Base-by-base conservation (phyloP, 495 filamentous ascomycete species). In the Neurospora sp. region DNA sequence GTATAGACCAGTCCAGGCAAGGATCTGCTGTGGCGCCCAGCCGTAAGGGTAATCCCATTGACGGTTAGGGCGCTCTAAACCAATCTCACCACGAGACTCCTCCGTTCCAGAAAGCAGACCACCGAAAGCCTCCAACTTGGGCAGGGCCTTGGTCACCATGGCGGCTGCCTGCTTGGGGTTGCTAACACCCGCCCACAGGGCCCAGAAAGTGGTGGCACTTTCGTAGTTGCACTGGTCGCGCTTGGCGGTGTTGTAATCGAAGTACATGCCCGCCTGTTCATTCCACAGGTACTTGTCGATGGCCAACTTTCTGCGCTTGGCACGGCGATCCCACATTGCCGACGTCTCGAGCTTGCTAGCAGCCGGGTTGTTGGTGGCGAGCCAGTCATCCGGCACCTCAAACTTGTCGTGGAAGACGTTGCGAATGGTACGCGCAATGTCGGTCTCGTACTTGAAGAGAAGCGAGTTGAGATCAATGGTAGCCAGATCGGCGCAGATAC, bases 11-110 rank as follows among this genome's bases (percentile, higher is more conserved):
- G 91, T 93, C 96, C 96, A 98, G 2, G 96, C 96, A 40, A 99
- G 89, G 83, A 99, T 98, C 84, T 99, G 96, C 85, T 99, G 96
- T 10, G 96, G 96, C 22, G 96, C 95, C 96, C 96, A 99, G 65
- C 96, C 96, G 79, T 94, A 97, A 1, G 96, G 96, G 79, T 94
- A 99, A 80, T 99, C 96, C 96, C 96, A 99, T 80, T 99, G 96
- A 41, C 94, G 88, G 76, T 97, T 97, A 3, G 96, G 96, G 14
- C 93, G 87, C 75, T 92, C 88, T n/a, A 97, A 78, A 16, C 90
- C 89, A 72, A 97, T 85, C 10, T 84, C 85, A 22, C 96, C 96
- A 38, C 96, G 91, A 37, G 92, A 95, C 79, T 92, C 86, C 80
- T 96, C 88, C 0, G 95, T 97, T 35, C 93, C 94, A 0, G 93